Evolutionary conservation across 352 stramenopile genomes (phyloP).

Genomic region (Phytopythium mirpurense): DNA sequence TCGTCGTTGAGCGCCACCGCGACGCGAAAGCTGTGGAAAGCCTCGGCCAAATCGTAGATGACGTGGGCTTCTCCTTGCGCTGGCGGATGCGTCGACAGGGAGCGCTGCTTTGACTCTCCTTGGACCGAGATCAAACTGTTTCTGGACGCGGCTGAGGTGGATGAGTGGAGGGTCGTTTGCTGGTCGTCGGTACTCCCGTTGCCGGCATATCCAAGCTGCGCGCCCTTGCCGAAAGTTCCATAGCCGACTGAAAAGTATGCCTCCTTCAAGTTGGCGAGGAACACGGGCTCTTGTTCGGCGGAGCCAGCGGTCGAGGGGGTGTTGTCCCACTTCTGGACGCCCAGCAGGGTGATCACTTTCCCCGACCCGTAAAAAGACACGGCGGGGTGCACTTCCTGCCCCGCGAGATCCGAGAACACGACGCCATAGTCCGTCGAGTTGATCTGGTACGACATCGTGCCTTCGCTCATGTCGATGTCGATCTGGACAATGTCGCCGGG

Average conservation of each 20-base stretch:
- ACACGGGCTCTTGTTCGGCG: conserved; percentile 53
- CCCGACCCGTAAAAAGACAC: conserved; percentile 89
- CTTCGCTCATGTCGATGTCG: conserved; percentile 86
- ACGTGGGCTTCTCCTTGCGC: conserved; percentile 67
- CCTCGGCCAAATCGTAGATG: conserved; percentile 72
- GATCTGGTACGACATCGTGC: conserved; percentile 85
- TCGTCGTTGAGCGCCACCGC: conserved; percentile 77
- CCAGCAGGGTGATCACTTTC: conserved; percentile 80
- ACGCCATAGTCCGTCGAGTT: conserved; percentile 87
- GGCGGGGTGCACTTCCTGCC: conserved; percentile 81
- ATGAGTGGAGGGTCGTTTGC: not conserved
- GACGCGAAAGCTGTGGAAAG: conserved; percentile 48
- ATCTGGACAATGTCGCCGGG: conserved; percentile 85
- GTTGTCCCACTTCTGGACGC: conserved; percentile 75
- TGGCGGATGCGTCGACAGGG: conserved; percentile 75
- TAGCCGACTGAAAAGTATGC: conserved; percentile 78
- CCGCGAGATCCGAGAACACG: conserved; percentile 77
- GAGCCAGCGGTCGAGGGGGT: conserved; percentile 7
- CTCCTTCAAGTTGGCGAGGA: conserved; percentile 72
- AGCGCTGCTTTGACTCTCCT: conserved; percentile 63
- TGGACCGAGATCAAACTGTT: conserved; percentile 44
- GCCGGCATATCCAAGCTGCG: conserved; percentile 69
- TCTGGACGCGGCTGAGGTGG: conserved; percentile 5
- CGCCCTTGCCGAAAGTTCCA: conserved; percentile 69
- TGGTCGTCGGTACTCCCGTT: not conserved